Evolutionary conservation across 116 monocot genomes (phyloP), one percentile per base, ranked within the genome.

Genomic region (Iris pallida): DNA sequence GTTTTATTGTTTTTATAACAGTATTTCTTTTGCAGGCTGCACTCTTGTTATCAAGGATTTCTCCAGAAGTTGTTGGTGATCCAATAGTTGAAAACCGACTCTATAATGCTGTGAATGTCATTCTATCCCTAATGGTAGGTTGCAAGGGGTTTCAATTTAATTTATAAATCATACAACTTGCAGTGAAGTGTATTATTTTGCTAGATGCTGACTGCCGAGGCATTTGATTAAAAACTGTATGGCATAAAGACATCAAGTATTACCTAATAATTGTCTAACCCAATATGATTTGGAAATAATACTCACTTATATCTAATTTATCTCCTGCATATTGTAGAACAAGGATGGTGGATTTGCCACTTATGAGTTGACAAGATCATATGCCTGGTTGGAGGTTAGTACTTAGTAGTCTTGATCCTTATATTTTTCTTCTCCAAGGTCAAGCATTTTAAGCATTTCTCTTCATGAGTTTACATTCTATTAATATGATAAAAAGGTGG

Each of bases 261-360:
- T 3, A 30, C 30, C 30, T 30, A 30, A 30, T 30, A 30, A 30
- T 30, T 30, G 30, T 30, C 30, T 30, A 30, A 30, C 0, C 30
- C 30, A 30, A 30, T 30, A 30, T 30, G 30, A 30, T 30, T 30
- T 30, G 3, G 30, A 30, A 30, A 30, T 30, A 30, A 30, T 30
- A 30, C 30, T 30, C 30, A 30, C 30, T 30, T 30, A 30, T 30
- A 30, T 30, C 30, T 30, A 30, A 30, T 30, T 30, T 30, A 30
- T 30, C 30, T 40, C 45, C 30, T 9, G 42, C 9, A 51, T n/a
- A 55, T 30, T 59, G 54, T 57, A 82, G 82, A 82, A 82, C 53
- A 61, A 68, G 6, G 57, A 82, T 70, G 82, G 82, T 69, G 82
- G 82, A 40, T 82, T 82, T 53, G 78, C 78, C n/a, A 73, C 82